A percentile compares a stretch with the other conserved stretches of the same genome.
phyloP scores from a whole-genome alignment of 1,284 basidiomycete species.

The Coniophora puteana region DNA sequence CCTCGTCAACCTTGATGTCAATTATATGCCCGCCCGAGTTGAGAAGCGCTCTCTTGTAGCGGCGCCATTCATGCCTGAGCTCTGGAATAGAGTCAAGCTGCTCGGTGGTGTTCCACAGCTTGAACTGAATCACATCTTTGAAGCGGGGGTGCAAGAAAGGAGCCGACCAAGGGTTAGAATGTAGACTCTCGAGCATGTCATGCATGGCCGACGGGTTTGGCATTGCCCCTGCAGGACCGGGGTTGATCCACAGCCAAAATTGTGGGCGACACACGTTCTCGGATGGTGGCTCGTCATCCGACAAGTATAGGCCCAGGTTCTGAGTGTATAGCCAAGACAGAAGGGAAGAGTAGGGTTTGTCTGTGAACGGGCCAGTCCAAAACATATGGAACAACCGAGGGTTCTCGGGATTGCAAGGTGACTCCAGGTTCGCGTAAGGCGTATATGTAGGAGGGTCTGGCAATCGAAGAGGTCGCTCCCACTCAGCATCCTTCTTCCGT shows the following conservation, averaged over 20 bases:
- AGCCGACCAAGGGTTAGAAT: constrained; percentile 62
- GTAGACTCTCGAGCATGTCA: constrained; percentile 57
- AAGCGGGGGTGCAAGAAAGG: constrained; percentile 68
- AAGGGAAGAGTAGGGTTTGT: constrained; percentile 79
- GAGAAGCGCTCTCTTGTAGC: constrained; percentile 43
- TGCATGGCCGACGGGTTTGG: constrained; percentile 50
- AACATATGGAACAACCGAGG: constrained; percentile 83
- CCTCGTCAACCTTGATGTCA: constrained; percentile 45
- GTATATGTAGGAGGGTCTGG: constrained; percentile 32
- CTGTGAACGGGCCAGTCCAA: constrained; percentile 82
- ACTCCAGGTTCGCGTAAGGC: constrained; percentile 53
- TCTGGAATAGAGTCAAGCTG: constrained; percentile 63
- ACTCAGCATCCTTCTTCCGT: constrained; percentile 36
- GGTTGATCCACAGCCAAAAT: constrained; percentile 74
- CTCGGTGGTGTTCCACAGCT: constrained; percentile 72
- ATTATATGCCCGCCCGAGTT: constrained; percentile 57
- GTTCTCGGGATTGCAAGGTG: constrained; percentile 65
- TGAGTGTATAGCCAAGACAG: constrained; percentile 81
- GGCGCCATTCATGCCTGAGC: constrained; percentile 60
- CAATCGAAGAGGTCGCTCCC: constrained; percentile 42
- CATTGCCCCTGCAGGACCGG: constrained; percentile 51
- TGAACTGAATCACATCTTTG: constrained; percentile 64
- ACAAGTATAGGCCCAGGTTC: constrained; percentile 64
- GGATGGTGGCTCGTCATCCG: constrained; percentile 19
- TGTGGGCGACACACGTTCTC: constrained; percentile 62